A percentile compares a stretch with the other conserved stretches of the same genome.
Conservation (phyloP, 306 rosid species). For the Pterocarpus macrocarpus region DNA sequence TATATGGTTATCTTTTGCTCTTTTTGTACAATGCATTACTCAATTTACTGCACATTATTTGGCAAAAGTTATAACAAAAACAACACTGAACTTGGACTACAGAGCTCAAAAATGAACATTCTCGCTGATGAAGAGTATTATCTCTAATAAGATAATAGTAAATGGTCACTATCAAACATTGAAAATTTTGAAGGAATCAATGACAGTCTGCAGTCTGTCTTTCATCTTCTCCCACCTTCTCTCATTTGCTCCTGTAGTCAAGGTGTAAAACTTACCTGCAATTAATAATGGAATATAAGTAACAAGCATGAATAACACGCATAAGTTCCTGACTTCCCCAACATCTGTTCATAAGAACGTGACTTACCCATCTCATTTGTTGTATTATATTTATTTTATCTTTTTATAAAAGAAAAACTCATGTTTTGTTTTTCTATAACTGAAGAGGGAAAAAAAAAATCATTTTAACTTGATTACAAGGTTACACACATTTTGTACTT, state of each 20-base stretch:
- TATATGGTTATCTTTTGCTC: background rate
- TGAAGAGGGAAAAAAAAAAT: background rate
- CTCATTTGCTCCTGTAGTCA: constrained; percentile 91
- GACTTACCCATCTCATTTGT: background rate
- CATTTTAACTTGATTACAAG: background rate
- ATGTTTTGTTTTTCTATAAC: background rate
- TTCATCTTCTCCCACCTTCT: constrained; percentile 98
- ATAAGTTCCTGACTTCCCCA: background rate
- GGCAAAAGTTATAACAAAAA: background rate
- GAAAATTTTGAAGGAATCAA: constrained; percentile 83
- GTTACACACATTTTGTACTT: background rate
- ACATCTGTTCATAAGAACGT: background rate
- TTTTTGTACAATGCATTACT: background rate
- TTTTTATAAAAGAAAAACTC: background rate
- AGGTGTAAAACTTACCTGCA: constrained; percentile 92
- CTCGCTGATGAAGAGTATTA: constrained; percentile 47
- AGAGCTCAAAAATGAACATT: constrained; percentile 47
- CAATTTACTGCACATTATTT: background rate
- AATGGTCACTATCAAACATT: constrained; percentile 53
- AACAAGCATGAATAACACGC: background rate
- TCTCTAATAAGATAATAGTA: constrained; percentile 18
- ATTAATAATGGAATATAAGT: constrained; percentile 15
- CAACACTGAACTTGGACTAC: constrained; percentile 11
- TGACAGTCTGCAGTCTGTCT: constrained; percentile 75
- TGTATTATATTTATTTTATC: background rate